Conservation (phyloP, 225 moss, liverwort and hornwort genomes). For the Pleurozium schreberi region DNA sequence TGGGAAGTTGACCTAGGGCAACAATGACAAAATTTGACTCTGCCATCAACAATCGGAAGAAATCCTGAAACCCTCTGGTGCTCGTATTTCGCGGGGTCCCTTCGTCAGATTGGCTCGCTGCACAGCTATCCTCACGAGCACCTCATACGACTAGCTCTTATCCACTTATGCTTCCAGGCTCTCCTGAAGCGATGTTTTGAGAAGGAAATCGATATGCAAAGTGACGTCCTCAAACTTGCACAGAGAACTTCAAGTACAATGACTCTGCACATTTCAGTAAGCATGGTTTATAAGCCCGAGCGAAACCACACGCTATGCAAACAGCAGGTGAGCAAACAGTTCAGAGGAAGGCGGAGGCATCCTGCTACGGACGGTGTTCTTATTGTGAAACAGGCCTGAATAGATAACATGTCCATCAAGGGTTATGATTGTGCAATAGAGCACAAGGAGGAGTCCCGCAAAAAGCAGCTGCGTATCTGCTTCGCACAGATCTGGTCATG, state of each 20-base stretch:
- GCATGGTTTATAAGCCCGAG: neutral
- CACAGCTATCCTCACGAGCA: slow-evolving; percentile 4
- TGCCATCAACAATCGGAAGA: slow-evolving; percentile 47
- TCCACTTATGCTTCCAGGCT: neutral
- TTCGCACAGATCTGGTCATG: neutral
- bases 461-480: neutral
- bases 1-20: slow-evolving; percentile 24
- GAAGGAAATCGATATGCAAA: slow-evolving; percentile 11
- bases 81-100: neutral
- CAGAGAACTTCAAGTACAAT: slow-evolving; percentile 1
- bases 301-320: neutral
- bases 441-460: neutral
- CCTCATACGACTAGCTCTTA: slow-evolving; percentile 7
- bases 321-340: neutral
- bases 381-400: neutral
- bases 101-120: neutral
- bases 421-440: neutral
- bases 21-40: slow-evolving; percentile 48
- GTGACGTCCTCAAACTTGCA: slow-evolving; percentile 22
- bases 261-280: slow-evolving; percentile 12
- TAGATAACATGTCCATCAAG: neutral
- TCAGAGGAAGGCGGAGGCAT: neutral
- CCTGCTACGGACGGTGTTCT: neutral
- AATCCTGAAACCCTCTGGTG: slow-evolving; percentile 6
- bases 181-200: slow-evolving; percentile 9